Evolutionary conservation across 352 stramenopile species (phyloP).

Genomic region (Blastocystis sp.): DNA sequence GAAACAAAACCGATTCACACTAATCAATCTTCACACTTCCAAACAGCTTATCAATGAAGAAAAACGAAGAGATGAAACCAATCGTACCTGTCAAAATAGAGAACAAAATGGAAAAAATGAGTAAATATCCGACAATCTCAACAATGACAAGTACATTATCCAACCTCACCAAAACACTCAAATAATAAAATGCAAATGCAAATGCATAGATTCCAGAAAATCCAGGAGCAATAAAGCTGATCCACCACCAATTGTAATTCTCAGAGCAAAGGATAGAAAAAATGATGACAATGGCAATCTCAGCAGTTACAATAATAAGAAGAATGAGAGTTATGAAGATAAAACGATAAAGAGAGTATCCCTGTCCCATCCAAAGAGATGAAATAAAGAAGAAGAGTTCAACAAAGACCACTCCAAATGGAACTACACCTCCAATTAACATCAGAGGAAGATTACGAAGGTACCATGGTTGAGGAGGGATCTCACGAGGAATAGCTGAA

Average conservation of each 20-base stretch:
- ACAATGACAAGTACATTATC: constrained; percentile 31
- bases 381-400: constrained; percentile 99
- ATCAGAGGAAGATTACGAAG: constrained; percentile 85
- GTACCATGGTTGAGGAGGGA: constrained; percentile 97
- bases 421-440: constrained; percentile 88
- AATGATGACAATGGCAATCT: constrained; percentile 97
- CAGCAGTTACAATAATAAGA: constrained; percentile 90
- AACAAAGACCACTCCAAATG: constrained; percentile 97
- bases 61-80: constrained; percentile 90
- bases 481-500: constrained; percentile 91
- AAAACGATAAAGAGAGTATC: constrained; percentile 99
- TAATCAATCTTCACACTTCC: constrained; percentile 92
- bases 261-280: constrained; percentile 99
- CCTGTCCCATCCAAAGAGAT: constrained; percentile 88
- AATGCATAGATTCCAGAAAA: constrained; percentile 94
- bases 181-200: constrained; percentile 94
- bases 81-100: constrained; percentile 88
- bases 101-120: constrained; percentile 89
- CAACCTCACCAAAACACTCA: constrained; percentile 68
- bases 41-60: constrained; percentile 96
- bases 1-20: constrained; percentile 60
- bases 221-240: constrained; percentile 90
- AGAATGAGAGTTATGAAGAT: constrained; percentile 95
- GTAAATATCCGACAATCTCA: constrained; percentile 49
- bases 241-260: constrained; percentile 99